phyloP scores from a whole-genome alignment of 202 grass and related monocot genomes.

The Eragrostis tef region DNA sequence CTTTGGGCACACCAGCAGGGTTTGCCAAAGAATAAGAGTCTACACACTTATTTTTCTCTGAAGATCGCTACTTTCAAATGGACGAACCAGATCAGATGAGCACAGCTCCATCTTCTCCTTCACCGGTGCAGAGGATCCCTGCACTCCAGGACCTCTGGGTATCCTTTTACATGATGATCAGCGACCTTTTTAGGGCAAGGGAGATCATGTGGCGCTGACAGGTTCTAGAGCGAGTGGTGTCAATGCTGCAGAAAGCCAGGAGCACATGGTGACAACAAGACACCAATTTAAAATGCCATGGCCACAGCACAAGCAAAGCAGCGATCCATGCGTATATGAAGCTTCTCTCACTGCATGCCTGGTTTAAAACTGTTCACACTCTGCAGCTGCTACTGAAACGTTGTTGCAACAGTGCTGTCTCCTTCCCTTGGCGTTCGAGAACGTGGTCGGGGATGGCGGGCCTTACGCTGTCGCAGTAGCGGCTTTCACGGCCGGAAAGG shows the following conservation, averaged over 20 bases:
- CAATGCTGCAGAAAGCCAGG: slow-evolving; percentile 37
- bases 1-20: not conserved
- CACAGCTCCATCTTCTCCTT: too few species aligned
- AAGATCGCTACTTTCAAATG: not conserved
- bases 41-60: not conserved
- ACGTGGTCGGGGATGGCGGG: not conserved
- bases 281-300: slow-evolving; percentile 39
- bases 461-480: not conserved
- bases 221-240: slow-evolving; percentile 54
- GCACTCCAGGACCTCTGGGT: not conserved
- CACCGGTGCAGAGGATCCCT: slow-evolving; percentile 41
- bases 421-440: slow-evolving; percentile 10
- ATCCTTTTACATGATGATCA: slow-evolving; percentile 41
- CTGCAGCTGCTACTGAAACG: not conserved
- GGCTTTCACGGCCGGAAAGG: slow-evolving; percentile 37
- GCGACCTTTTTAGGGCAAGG: slow-evolving; percentile 11
- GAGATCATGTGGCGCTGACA: slow-evolving; percentile 47
- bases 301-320: not conserved
- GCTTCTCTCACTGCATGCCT: slow-evolving; percentile 41
- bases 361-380: not conserved
- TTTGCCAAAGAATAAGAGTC: not conserved
- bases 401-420: not conserved
- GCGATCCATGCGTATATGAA: not conserved
- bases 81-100: not conserved
- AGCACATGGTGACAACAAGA: slow-evolving; percentile 45